Percentiles rank a stretch among this genome's conserved stretches.
Evolutionary conservation across 1,284 basidiomycete species (phyloP).

Genomic region (Boletus holoroseus): DNA sequence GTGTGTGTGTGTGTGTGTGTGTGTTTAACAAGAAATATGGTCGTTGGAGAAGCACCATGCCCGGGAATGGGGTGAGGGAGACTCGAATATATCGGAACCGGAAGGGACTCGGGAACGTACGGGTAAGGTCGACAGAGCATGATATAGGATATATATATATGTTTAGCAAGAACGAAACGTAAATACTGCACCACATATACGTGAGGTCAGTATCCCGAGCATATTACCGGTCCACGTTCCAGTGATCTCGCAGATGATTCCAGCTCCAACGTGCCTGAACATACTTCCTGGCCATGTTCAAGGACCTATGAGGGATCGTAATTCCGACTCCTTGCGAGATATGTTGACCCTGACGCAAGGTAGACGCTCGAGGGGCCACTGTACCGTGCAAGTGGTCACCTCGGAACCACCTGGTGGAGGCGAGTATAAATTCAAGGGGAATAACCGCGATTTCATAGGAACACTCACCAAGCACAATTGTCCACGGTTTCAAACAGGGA

Average conservation of each 20-base stretch:
- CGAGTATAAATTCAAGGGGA: too few relatives aligned
- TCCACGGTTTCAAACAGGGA: not conserved
- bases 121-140: too few relatives aligned
- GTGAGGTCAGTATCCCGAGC: too few relatives aligned
- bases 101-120: too few relatives aligned
- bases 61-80: too few relatives aligned
- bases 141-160: too few relatives aligned
- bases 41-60: too few relatives aligned
- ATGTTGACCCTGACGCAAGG: not conserved
- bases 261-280: not conserved
- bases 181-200: too few relatives aligned
- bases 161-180: fast-evolving
- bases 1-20: too few relatives aligned
- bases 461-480: not conserved
- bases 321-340: not conserved
- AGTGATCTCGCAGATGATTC: not conserved
- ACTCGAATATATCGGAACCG: too few relatives aligned
- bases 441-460: too few relatives aligned
- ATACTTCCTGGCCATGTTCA: not conserved
- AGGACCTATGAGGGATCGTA: not conserved
- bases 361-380: not conserved
- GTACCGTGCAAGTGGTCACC: not conserved
- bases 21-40: too few relatives aligned
- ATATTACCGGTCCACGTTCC: not conserved
- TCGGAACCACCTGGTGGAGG: not conserved